A percentile compares a stretch with the other conserved stretches of the same genome.
Evolutionary conservation across 2,329 filamentous ascomycete genomes (phyloP).

Genomic region (Magnaporthiopsis rhizophila): DNA sequence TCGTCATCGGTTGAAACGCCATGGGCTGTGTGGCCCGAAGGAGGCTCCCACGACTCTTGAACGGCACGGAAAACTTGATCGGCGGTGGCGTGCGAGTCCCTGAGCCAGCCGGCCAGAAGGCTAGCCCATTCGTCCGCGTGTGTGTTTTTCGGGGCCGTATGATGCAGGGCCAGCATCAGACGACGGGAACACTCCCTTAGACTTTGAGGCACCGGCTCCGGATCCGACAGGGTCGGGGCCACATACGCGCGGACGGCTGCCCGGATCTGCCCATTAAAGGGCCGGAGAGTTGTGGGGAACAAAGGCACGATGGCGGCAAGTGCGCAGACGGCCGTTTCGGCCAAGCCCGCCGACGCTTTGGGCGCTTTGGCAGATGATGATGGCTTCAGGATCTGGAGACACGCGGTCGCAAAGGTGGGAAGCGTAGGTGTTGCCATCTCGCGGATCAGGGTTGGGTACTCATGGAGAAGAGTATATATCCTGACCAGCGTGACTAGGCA

Average conservation of each 20-base stretch:
- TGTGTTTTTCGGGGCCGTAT: conserved; percentile 73
- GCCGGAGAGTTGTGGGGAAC: conserved; percentile 76
- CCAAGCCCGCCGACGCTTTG: conserved; percentile 38
- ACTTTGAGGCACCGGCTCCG: conserved; percentile 37
- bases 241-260: conserved; percentile 51
- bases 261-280: conserved; percentile 62
- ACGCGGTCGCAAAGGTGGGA: conserved; percentile 64
- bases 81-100: conserved; percentile 60
- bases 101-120: conserved; percentile 52
- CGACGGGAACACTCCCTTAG: conserved; percentile 52
- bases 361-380: conserved; percentile 28
- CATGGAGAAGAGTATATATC: conserved; percentile 76
- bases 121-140: conserved; percentile 72
- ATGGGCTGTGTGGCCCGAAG: conserved; percentile 29
- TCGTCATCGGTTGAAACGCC: conserved; percentile 35
- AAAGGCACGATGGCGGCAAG: conserved; percentile 66
- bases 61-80: conserved; percentile 73
- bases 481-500: conserved; percentile 69
- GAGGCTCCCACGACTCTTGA: conserved; percentile 73
- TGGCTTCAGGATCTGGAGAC: conserved; percentile 56
- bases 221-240: conserved; percentile 53
- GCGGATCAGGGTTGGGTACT: conserved; percentile 73
- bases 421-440: conserved; percentile 83
- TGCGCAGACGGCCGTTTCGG: conserved; percentile 63
- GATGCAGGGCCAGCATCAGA: conserved; percentile 64